Conservation (phyloP, 768 basidiomycete species). For the Mycena polygramma region DNA sequence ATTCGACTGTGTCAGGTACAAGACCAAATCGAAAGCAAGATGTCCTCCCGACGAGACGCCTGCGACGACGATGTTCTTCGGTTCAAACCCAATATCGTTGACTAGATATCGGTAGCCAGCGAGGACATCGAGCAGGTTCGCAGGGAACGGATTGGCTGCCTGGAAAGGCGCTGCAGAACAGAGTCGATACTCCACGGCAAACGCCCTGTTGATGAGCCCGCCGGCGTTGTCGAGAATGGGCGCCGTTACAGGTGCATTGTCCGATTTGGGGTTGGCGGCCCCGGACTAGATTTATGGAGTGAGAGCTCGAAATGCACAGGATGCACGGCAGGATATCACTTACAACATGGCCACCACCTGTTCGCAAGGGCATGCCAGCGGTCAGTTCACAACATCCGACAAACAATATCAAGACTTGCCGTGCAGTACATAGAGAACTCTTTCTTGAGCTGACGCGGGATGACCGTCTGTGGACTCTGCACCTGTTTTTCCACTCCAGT, state of each 20-base stretch:
- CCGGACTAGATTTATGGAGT: no score
- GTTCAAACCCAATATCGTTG: slow-evolving; percentile 53
- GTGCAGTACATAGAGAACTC: no score
- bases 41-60: slow-evolving; percentile 72
- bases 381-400: no score
- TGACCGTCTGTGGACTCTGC: no score
- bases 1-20: slow-evolving; percentile 46
- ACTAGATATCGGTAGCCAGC: slow-evolving; percentile 66
- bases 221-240: slow-evolving; percentile 12
- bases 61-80: slow-evolving; percentile 57
- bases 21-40: slow-evolving; percentile 55
- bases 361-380: no score
- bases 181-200: slow-evolving; percentile 64
- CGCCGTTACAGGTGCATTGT: slow-evolving; percentile 1
- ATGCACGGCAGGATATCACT: no score
- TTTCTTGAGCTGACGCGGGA: no score
- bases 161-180: slow-evolving; percentile 46
- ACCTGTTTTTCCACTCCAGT: no score
- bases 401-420: no score
- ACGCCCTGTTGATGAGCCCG: slow-evolving; percentile 41
- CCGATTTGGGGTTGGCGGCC: slow-evolving; percentile 34
- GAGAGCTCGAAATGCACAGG: no score
- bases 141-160: slow-evolving; percentile 60
- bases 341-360: no score
- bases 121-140: slow-evolving; percentile 65